Evolutionary conservation across 2,329 filamentous ascomycete genomes (phyloP).

Genomic region (Monilinia laxa): DNA sequence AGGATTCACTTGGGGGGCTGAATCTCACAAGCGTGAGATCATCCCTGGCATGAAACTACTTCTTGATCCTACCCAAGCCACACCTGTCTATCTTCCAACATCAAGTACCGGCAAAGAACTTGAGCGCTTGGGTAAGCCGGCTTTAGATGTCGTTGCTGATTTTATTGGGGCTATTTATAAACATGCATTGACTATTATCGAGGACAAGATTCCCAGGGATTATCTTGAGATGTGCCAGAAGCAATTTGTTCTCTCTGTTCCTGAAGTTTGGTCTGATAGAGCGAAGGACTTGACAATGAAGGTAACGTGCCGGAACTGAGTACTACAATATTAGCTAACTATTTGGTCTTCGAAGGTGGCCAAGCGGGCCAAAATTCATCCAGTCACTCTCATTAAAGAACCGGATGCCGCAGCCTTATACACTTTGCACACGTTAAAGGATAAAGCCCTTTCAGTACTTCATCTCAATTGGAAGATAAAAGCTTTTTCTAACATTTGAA

Average conservation of each 20-base stretch:
- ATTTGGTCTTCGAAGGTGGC: slow-evolving; percentile 21
- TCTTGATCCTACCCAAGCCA: slow-evolving; percentile 33
- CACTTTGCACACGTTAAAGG: slow-evolving; percentile 24
- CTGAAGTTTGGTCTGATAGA: slow-evolving; percentile 57
- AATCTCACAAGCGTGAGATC: slow-evolving; percentile 17
- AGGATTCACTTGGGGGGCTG: slow-evolving; percentile 26
- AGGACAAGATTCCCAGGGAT: slow-evolving; percentile 45
- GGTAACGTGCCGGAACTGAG: no score
- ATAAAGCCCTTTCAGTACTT: background rate
- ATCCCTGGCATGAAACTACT: slow-evolving; percentile 35
- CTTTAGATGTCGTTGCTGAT: slow-evolving; percentile 49
- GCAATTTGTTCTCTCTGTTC: slow-evolving; percentile 57
- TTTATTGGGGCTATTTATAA: slow-evolving; percentile 40
- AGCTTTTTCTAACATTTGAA: no score
- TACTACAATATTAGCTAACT: no score
- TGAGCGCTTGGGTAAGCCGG: slow-evolving; percentile 47
- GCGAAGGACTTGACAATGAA: slow-evolving; percentile 50
- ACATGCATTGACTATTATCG: slow-evolving; percentile 49
- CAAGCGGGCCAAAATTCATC: slow-evolving; percentile 20
- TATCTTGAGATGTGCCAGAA: slow-evolving; percentile 48
- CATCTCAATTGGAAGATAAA: no score
- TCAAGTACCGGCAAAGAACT: slow-evolving; percentile 34
- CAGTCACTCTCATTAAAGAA: slow-evolving; percentile 26
- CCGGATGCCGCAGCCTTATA: slow-evolving; percentile 31
- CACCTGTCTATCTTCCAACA: slow-evolving; percentile 26